These are phyloP conservation scores for Xerocomellus amylosporus DNA, from an alignment of 768 basidiomycete species.

Conservation along the genomic window DNA sequence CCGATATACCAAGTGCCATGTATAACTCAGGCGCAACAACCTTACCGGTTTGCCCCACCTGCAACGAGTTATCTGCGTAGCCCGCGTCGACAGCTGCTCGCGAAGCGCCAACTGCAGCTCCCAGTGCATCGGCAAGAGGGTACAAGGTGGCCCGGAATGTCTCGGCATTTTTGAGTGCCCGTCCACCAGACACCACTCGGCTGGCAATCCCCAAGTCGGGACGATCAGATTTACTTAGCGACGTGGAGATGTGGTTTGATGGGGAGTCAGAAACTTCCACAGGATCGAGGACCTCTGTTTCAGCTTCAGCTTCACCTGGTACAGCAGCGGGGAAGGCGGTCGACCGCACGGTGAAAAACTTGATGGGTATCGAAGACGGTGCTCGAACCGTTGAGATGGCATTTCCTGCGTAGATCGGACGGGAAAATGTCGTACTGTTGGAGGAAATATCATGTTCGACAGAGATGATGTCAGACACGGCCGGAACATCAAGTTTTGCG, in stretches of 20 bases:
- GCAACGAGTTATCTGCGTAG: constrained; percentile 95
- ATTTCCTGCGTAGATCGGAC: constrained; percentile 97
- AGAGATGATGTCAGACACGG: constrained; percentile 87
- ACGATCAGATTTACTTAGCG: constrained; percentile 84
- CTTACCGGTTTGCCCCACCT: constrained; percentile 99
- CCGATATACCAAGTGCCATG: constrained; percentile 94
- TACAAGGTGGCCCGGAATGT: constrained; percentile 85
- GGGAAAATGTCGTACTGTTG: constrained; percentile 80
- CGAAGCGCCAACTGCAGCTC: constrained; percentile 96
- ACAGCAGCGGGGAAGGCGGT: constrained; percentile 80
- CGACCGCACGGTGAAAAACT: constrained; percentile 92
- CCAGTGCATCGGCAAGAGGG: constrained; percentile 89
- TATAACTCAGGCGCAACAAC: constrained; percentile 97
- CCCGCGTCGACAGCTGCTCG: constrained; percentile 98
- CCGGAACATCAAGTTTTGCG: constrained; percentile 83
- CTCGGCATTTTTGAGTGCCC: constrained; percentile 91
- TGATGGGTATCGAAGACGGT: constrained; percentile 70
- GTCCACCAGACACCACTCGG: constrained; percentile 90
- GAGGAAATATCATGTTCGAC: constrained; percentile 68
- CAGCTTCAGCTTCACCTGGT: constrained; percentile 49
- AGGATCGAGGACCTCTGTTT: constrained; percentile 60
- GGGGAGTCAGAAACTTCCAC: constrained; percentile 55
- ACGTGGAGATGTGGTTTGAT: constrained; percentile 63
- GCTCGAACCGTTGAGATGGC: constrained; percentile 91
- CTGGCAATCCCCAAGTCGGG: constrained; percentile 88